Conservation (phyloP, 768 basidiomycete species). For the Imleria badia region DNA sequence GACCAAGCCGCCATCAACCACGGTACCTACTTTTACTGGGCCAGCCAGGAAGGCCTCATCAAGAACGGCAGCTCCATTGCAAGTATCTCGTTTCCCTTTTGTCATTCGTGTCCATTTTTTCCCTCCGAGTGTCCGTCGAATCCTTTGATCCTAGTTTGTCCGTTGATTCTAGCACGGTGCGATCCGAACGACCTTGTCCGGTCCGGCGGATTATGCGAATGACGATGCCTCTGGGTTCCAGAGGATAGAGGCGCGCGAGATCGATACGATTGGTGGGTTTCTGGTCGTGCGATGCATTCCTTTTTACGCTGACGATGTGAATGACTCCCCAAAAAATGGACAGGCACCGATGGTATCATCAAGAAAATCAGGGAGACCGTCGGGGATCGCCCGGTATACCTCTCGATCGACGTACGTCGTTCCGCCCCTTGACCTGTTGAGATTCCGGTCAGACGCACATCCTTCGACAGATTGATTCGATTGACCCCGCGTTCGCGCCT, state of each 20-base stretch:
- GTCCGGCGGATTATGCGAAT: slow-evolving; percentile 72
- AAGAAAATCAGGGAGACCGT: slow-evolving; percentile 78
- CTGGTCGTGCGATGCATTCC: background rate
- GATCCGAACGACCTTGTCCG: slow-evolving; percentile 80
- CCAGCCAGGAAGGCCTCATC: slow-evolving; percentile 78
- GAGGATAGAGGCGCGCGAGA: slow-evolving; percentile 80
- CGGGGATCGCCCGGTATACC: slow-evolving; percentile 70
- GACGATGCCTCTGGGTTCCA: slow-evolving; percentile 80
- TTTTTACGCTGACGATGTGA: background rate
- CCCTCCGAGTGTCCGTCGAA: slow-evolving; percentile 24
- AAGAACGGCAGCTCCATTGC: slow-evolving; percentile 78
- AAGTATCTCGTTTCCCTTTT: slow-evolving; percentile 51
- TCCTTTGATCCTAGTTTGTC: slow-evolving; percentile 75
- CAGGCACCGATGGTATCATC: slow-evolving; percentile 75
- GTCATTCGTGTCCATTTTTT: slow-evolving; percentile 12
- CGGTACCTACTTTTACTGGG: slow-evolving; percentile 91
- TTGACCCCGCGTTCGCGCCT: slow-evolving; percentile 80
- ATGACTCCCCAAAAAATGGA: background rate
- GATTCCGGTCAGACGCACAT: background rate
- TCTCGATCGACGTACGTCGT: slow-evolving; percentile 67
- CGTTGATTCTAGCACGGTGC: slow-evolving; percentile 70
- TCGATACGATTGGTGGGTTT: slow-evolving; percentile 69
- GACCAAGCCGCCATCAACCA: slow-evolving; percentile 78
- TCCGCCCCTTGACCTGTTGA: background rate
- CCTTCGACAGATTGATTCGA: slow-evolving; percentile 60